These are phyloP conservation scores for Sporisorium reilianum DNA, from an alignment of 1,284 basidiomycete genomes.

Conservation along the genomic window DNA sequence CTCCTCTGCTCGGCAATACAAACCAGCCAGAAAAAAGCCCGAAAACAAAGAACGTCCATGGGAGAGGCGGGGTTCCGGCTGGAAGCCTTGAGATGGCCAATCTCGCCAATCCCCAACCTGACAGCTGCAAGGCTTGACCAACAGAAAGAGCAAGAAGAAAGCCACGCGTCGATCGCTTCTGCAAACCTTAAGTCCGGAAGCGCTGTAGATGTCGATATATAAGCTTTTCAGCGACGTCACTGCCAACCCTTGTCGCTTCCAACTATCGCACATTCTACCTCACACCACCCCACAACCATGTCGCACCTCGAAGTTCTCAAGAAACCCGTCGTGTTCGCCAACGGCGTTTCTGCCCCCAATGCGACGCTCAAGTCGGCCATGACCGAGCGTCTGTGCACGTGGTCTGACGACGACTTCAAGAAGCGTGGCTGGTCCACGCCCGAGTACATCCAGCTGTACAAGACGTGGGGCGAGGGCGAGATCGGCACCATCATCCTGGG, in stretches of 20 bases:
- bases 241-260: too few relatives aligned
- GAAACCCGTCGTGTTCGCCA: conserved; percentile 47
- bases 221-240: background rate
- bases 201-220: background rate
- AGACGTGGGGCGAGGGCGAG: conserved; percentile 62
- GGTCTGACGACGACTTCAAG: conserved; percentile 56
- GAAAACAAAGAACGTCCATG: background rate
- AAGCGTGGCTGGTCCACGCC: conserved; percentile 61
- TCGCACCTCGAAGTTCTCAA: conserved; percentile 50
- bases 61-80: background rate
- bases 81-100: background rate
- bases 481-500: conserved; percentile 62
- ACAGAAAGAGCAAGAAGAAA: background rate
- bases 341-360: conserved; percentile 53
- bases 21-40: background rate
- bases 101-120: too few relatives aligned
- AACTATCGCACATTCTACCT: background rate
- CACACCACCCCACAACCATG: conserved; percentile 14
- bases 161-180: background rate
- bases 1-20: conserved; percentile 10
- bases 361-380: conserved; percentile 62
- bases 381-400: conserved; percentile 63
- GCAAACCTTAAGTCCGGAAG: conserved; percentile 8
- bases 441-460: conserved; percentile 61
- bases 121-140: too few relatives aligned